Base-by-base conservation (phyloP, 176 grass and related monocot species). In the Saccharum spontaneum region DNA sequence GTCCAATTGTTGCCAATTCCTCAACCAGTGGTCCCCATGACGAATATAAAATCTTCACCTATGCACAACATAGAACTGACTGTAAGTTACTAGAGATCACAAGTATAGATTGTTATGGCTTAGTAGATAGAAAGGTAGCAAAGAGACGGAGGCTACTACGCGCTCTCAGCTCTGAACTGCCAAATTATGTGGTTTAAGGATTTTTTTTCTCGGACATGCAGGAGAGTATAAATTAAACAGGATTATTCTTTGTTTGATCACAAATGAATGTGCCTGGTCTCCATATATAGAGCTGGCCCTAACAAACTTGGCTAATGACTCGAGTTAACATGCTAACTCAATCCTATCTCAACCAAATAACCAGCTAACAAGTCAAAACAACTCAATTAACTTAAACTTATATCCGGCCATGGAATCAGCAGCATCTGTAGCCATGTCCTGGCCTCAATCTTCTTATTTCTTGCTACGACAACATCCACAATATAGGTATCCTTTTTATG, bases 1-100 rank as follows among this genome's bases (percentile, higher is more conserved):
- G 94, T 88, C 94, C 94, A 76, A 91, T 92, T 85, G 85, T 89
- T 70, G 90, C 88, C 46, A 90, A 92, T 75, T 88, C 75, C 78
- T 92, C 76, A 67, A 80, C 68, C 31, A 96, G 85, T 73, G 79
- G 73, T 38, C 79, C 88, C 88, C 83, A 87, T 89, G 88, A 79
- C 89, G 74, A 48, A 76, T 84, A 73, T 38, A 84, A 84, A 43
- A 83, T 87, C 36, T 85, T 88, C 22, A 89, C 81, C 94, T 96
- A 87, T 67, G 23, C 26, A 88, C 60, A 71, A 75, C 6, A 40
- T 67, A 74, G 54, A 26, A 59, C 62, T 39, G n/a, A 88, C 46
- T 43, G 68, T 40, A 80, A 77, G 76, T 67, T 76, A 81, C 14
- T 2, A 59, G 17, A 39, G 37, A 71, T 31, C 31, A n/a, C 31